phyloP scores from a whole-genome alignment of 345 rosid species.

The Heritiera fomes region DNA sequence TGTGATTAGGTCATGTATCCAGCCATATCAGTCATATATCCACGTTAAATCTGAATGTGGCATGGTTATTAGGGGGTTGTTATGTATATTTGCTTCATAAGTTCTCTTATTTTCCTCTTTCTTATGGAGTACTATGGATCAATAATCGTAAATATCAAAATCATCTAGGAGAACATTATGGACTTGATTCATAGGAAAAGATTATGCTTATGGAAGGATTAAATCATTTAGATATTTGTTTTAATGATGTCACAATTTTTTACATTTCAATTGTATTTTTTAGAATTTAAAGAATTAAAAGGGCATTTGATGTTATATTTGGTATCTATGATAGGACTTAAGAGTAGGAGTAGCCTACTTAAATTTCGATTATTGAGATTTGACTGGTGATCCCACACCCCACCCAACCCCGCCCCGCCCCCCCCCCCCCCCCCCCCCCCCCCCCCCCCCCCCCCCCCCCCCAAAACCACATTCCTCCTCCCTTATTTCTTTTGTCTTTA shows the following conservation, averaged over 20 bases:
- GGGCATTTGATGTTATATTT: neutral
- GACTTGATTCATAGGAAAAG: neutral
- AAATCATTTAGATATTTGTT: neutral
- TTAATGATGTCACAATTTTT: neutral
- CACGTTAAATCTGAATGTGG: neutral
- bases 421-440: too few species aligned
- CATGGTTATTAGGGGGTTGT: neutral
- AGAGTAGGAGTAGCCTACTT: neutral
- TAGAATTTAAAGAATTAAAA: neutral
- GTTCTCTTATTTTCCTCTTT: neutral
- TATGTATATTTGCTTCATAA: neutral
- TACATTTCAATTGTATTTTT: too few species aligned
- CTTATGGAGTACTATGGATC: neutral
- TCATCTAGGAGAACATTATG: neutral
- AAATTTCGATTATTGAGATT: neutral
- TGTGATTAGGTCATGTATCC: neutral
- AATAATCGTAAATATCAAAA: neutral
- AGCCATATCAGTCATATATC: neutral
- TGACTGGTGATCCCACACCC: too few species aligned
- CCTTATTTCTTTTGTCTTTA: too few species aligned
- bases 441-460: too few species aligned
- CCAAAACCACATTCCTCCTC: too few species aligned
- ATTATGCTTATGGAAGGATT: neutral
- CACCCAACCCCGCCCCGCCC: too few species aligned
- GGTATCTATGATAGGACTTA: neutral